These are phyloP conservation scores for Haplosporangium sp. DNA, from an alignment of 371 early-diverging fungal species.

Conservation along the genomic window DNA sequence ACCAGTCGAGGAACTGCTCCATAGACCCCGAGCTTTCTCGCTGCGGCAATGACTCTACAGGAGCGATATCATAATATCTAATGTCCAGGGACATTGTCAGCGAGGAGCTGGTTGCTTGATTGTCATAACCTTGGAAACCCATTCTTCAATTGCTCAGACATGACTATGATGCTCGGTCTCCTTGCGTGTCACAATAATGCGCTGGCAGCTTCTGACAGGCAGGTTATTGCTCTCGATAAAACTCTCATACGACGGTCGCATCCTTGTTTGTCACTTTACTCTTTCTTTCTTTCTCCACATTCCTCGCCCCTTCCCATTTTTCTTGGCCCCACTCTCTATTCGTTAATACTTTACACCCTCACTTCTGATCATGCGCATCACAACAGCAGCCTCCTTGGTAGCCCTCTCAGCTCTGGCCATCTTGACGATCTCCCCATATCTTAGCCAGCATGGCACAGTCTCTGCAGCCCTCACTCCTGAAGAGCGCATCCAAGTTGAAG, in stretches of 20 bases:
- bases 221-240: background rate
- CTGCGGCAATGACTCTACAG: background rate
- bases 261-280: background rate
- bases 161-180: background rate
- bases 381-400: slow-evolving; percentile 7
- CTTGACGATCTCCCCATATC: slow-evolving; percentile 11
- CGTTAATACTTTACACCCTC: no score
- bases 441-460: slow-evolving; percentile 9
- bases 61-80: no score
- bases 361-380: slow-evolving; percentile 30
- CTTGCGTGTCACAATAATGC: slow-evolving; percentile 12
- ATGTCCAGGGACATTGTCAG: no score
- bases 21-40: background rate
- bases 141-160: background rate
- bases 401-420: slow-evolving; percentile 25
- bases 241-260: background rate
- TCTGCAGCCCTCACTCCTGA: slow-evolving; percentile 34
- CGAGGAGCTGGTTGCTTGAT: no score
- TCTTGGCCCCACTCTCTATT: background rate
- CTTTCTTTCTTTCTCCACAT: slow-evolving; percentile 1
- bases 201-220: slow-evolving; percentile 37
- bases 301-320: background rate
- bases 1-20: background rate
- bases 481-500: slow-evolving; percentile 31
- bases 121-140: background rate